These are phyloP conservation scores for Talaromyces marneffei DNA, from an alignment of 2,329 filamentous ascomycete species.

Conservation along the genomic window DNA sequence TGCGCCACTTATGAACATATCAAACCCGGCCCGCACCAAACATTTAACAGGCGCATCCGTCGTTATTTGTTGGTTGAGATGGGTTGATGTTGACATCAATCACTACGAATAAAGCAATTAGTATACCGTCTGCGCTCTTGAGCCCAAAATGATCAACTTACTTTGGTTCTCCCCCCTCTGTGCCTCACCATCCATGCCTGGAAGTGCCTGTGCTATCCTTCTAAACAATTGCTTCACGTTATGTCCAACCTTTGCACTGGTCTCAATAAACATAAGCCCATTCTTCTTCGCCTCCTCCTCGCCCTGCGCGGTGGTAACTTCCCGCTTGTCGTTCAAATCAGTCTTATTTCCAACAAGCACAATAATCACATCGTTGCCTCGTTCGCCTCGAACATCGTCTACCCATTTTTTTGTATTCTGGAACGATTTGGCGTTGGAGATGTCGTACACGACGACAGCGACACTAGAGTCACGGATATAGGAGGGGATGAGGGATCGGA, in stretches of 20 bases:
- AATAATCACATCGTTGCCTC: slow-evolving; percentile 98
- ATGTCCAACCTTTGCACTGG: slow-evolving; percentile 92
- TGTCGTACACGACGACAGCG: slow-evolving; percentile 97
- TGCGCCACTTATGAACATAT: slow-evolving; percentile 28
- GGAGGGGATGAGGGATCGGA: slow-evolving; percentile 92
- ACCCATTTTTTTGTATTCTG: slow-evolving; percentile 99
- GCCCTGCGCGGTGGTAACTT: slow-evolving; percentile 92
- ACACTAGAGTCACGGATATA: slow-evolving; percentile 98
- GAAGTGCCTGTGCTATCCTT: slow-evolving; percentile 94
- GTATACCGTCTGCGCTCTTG: neutral
- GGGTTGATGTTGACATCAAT: slow-evolving; percentile 87
- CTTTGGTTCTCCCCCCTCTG: slow-evolving; percentile 73
- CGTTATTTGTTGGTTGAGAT: slow-evolving; percentile 60
- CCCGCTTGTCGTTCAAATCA: slow-evolving; percentile 94
- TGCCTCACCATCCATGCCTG: slow-evolving; percentile 92
- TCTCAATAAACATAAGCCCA: slow-evolving; percentile 98
- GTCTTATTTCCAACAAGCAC: slow-evolving; percentile 99
- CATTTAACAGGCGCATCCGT: slow-evolving; percentile 62
- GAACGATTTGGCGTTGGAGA: slow-evolving; percentile 95
- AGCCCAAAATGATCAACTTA: slow-evolving; percentile 44
- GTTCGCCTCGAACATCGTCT: slow-evolving; percentile 91
- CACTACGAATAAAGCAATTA: slow-evolving; percentile 50
- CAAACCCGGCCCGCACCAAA: neutral
- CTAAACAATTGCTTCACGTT: slow-evolving; percentile 98
- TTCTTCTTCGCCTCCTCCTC: slow-evolving; percentile 98